Evolutionary conservation across 345 rosid species (phyloP).

Genomic region (Conringia planisiliqua): DNA sequence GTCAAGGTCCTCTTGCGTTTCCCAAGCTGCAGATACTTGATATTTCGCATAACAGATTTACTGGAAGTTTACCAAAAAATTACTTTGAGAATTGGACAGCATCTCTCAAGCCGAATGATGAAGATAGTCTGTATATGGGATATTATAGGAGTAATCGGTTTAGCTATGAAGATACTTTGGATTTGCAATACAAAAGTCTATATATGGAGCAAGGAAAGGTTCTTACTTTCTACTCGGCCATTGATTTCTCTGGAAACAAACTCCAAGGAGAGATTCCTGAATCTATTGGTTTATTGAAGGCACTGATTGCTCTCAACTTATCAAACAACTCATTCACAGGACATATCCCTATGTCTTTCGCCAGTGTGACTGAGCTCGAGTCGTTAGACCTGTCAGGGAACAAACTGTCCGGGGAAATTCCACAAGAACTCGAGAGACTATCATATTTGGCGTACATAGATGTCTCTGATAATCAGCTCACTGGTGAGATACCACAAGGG

Average conservation of each 20-base stretch:
- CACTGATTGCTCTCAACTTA: conserved; percentile 29
- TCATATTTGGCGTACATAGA: conserved; percentile 13
- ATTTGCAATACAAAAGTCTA: conserved; percentile 31
- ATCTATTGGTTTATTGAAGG: conserved; percentile 22
- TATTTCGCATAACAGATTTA: conserved; percentile 1
- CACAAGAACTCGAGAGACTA: conserved; percentile 3
- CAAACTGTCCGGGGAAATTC: conserved; percentile 19
- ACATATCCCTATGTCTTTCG: conserved; percentile 15
- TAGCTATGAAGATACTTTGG: conserved; percentile 4
- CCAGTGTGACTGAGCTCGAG: conserved; percentile 25
- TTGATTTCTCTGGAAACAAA: conserved; percentile 33
- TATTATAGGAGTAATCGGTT: background rate
- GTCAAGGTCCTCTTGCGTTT: background rate
- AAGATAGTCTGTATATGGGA: conserved; percentile 29
- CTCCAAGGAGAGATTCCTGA: conserved; percentile 19
- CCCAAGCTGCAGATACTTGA: conserved; percentile 1
- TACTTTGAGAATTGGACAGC: conserved; percentile 28
- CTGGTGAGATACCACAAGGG: background rate
- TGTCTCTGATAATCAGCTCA: conserved; percentile 1
- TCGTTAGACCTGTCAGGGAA: conserved; percentile 26
- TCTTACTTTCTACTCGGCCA: background rate
- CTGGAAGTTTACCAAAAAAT: conserved; percentile 8
- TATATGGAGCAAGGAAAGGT: conserved; percentile 34
- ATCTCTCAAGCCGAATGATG: conserved; percentile 4
- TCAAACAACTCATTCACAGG: conserved; percentile 29